These are phyloP conservation scores for Cyclotella baltica DNA, from an alignment of 108 stramenopile species.

Conservation along the genomic window DNA sequence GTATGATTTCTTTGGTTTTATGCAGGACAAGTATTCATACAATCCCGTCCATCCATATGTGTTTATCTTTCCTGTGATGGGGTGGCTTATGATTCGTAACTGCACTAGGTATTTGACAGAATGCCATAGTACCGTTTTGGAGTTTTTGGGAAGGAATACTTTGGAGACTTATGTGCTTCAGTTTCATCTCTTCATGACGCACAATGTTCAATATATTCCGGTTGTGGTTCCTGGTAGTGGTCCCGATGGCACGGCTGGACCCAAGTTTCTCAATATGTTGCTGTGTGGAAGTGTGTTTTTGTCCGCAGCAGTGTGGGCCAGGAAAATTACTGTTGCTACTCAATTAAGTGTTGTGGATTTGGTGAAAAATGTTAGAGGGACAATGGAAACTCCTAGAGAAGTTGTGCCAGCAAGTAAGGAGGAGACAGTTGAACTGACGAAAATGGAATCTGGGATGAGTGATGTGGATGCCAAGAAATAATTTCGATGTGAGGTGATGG, in stretches of 20 bases:
- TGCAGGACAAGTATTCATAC: constrained; percentile 83
- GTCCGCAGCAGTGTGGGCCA: constrained; percentile 59
- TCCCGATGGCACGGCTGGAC: constrained; percentile 50
- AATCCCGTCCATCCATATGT: constrained; percentile 90
- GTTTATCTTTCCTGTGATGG: constrained; percentile 80
- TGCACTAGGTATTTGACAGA: constrained; percentile 79
- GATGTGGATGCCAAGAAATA: not conserved
- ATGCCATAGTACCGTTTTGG: constrained; percentile 72
- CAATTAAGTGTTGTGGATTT: constrained; percentile 62
- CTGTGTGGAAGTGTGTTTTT: constrained; percentile 67
- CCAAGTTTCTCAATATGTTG: constrained; percentile 69
- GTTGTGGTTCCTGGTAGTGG: constrained; percentile 69
- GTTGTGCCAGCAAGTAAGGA: constrained; percentile 18
- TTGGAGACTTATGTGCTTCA: constrained; percentile 95
- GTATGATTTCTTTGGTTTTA: constrained; percentile 65
- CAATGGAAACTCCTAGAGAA: constrained; percentile 6
- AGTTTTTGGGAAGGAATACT: constrained; percentile 90
- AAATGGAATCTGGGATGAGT: constrained; percentile 36
- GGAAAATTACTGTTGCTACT: constrained; percentile 66
- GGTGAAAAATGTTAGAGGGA: constrained; percentile 40
- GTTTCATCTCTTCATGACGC: constrained; percentile 92
- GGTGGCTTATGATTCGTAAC: constrained; percentile 93
- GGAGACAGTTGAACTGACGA: constrained; percentile 40
- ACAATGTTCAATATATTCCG: constrained; percentile 76
- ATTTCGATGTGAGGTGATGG: not conserved